These are phyloP conservation scores for Vaccinium vitisidaea DNA, from an alignment of 148 eudicot species.

Conservation along the genomic window DNA sequence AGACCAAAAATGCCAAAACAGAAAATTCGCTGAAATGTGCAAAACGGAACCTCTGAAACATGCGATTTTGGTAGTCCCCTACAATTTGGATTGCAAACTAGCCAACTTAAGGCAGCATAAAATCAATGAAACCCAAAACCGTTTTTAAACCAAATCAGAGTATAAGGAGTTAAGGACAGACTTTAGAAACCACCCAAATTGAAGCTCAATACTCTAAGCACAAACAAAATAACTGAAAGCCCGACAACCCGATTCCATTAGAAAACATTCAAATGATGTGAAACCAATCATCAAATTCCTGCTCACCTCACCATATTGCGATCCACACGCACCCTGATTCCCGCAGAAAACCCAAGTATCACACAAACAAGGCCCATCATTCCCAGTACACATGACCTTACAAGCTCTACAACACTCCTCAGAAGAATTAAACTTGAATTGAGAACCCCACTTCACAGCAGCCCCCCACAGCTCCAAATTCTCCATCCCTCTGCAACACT, in stretches of 20 bases:
- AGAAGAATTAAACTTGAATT: conserved; percentile 53
- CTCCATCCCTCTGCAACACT: conserved; percentile 59
- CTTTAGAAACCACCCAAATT: not conserved
- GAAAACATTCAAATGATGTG: not conserved
- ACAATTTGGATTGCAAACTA: not conserved
- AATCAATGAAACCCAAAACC: not conserved
- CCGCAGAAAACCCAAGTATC: conserved; percentile 85
- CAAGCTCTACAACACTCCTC: conserved; percentile 66
- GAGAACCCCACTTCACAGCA: conserved; percentile 75
- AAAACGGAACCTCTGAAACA: not conserved
- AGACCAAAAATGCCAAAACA: not conserved
- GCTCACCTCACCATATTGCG: conserved; percentile 68
- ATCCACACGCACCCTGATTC: conserved; percentile 54
- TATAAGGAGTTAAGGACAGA: too few species aligned
- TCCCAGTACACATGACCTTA: conserved; percentile 60
- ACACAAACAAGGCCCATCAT: conserved; percentile 72
- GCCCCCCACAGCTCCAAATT: conserved; percentile 76
- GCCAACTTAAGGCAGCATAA: not conserved
- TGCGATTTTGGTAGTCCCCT: not conserved
- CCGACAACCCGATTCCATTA: not conserved
- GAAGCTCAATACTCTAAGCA: not conserved
- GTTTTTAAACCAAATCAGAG: too few species aligned
- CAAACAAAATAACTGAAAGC: not conserved
- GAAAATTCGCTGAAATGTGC: not conserved
- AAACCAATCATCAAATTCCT: not conserved